Percentiles rank a stretch among this genome's conserved stretches.
Evolutionary conservation across 2,329 filamentous ascomycete species (phyloP).

Genomic region (Leptographium lundbergii): DNA sequence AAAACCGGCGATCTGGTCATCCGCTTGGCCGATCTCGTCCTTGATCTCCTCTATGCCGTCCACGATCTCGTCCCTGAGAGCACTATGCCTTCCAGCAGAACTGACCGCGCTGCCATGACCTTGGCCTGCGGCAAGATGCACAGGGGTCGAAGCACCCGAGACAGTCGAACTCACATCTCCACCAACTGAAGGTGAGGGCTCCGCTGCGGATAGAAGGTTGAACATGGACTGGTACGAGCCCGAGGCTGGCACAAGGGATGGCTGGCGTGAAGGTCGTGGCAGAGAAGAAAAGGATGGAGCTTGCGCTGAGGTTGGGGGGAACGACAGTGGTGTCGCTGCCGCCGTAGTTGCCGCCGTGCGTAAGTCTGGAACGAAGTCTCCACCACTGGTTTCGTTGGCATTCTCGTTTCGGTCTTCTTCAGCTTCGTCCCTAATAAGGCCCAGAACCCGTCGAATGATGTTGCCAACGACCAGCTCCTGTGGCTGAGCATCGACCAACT

Average conservation of each 20-base stretch:
- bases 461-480: conserved; percentile 89
- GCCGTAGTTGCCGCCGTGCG: neutral
- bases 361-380: conserved; percentile 36
- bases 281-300: neutral
- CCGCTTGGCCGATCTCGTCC: conserved; percentile 85
- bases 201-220: conserved; percentile 62
- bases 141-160: conserved; percentile 38
- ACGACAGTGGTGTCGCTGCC: conserved; percentile 34
- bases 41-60: conserved; percentile 92
- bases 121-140: conserved; percentile 21
- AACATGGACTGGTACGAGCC: conserved; percentile 72
- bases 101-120: neutral
- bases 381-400: conserved; percentile 36
- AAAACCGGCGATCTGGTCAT: conserved; percentile 82
- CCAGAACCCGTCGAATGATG: conserved; percentile 79
- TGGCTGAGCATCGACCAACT: conserved; percentile 72
- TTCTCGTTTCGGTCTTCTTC: conserved; percentile 58
- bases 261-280: conserved; percentile 5
- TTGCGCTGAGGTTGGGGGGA: conserved; percentile 16
- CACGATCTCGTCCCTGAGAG: conserved; percentile 80
- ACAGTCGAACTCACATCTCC: conserved; percentile 5
- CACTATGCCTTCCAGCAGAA: conserved; percentile 36
- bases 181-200: conserved; percentile 20
- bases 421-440: conserved; percentile 82
- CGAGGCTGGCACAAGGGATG: conserved; percentile 34